Evolutionary conservation across 1,284 basidiomycete species (phyloP), one percentile per base, ranked within the genome.

Genomic region (Thelephora terrestris): DNA sequence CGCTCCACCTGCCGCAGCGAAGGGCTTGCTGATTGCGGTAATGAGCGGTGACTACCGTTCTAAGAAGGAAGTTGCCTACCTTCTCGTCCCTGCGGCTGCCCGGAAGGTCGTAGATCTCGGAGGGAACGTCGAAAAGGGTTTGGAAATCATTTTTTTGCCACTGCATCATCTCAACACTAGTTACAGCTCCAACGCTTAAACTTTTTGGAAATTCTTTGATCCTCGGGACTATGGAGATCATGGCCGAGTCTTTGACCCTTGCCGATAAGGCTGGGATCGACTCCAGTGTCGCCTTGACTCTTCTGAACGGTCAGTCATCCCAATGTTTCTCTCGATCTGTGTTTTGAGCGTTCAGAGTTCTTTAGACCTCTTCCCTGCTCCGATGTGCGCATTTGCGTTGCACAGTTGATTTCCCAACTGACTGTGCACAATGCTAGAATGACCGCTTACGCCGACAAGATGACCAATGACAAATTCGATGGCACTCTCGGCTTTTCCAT

Each of bases 241-340:
- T 94, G 18, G 78, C 83, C 1, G 91, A 94, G 67, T 73, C 76
- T 34, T 81, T 87, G 61, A 94, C 91, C 3, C 74, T 94, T 16
- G 84, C 83, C 2, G 87, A 91, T 59, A 91, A 91, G 64, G 75
- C 86, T 0, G 91, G 90, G 16, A 84, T 94, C 18, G 83, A 80
- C 4, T 69, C 80, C 2, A 71, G 76, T 9, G 70, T 76, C 16
- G 70, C 83, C 12, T 69, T 76, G 43, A 66, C 71, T 40, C 70
- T 83, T 20, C 71, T 89, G 52, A 74, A 79, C 66, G 80, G 79
- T 74, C 54, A 47, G 57, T 61, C 24, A n/a, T 16, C 2, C 42
- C 20, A 20, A 12, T 40, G 6, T 39, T 51, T 20, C 48, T 61
- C 7, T 12, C 7, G 14, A 5, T 10, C 6, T 32, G 53, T 53